Evolutionary conservation across 139 green algal species (phyloP).

Genomic region (Picochlorum sp.): DNA sequence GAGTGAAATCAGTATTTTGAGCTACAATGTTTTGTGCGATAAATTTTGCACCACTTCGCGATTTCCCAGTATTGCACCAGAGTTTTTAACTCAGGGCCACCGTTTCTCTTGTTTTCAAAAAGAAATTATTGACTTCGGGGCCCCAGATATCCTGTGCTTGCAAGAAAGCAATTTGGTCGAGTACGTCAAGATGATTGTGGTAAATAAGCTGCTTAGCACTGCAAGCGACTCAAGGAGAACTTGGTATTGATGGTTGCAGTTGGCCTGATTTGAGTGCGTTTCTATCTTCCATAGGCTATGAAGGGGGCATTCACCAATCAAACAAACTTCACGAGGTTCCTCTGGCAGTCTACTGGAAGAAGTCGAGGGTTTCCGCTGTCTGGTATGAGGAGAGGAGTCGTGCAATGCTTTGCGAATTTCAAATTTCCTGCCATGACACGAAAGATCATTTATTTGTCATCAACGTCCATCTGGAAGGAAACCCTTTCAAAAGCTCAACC

Average conservation of each 20-base stretch:
- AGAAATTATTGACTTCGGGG: constrained; percentile 23
- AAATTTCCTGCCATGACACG: background rate
- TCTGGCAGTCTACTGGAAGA: constrained; percentile 15
- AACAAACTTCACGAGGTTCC: background rate
- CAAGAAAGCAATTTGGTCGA: constrained; percentile 33
- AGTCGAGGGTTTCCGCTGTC: background rate
- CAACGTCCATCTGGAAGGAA: constrained; percentile 51
- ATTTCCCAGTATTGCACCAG: constrained; percentile 22
- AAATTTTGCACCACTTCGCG: constrained; percentile 18
- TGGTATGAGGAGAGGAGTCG: constrained; percentile 38
- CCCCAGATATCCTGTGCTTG: constrained; percentile 40
- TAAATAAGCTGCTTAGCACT: too few relatives aligned
- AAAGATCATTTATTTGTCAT: constrained; percentile 21
- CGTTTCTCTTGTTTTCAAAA: constrained; percentile 2
- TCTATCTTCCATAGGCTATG: constrained; percentile 24
- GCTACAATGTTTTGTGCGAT: constrained; percentile 39
- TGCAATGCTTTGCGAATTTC: constrained; percentile 27
- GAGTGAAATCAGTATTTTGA: constrained; percentile 11
- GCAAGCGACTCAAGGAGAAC: too few relatives aligned
- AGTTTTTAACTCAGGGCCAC: background rate
- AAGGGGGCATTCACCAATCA: constrained; percentile 6
- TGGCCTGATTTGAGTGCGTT: constrained; percentile 14
- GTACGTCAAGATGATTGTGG: too few relatives aligned
- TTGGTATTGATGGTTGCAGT: too few relatives aligned
- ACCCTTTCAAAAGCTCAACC: constrained; percentile 36